A percentile compares a stretch with the other conserved stretches of the same genome.
Conservation (phyloP, 495 filamentous ascomycete species). For the Neurospora sp. region DNA sequence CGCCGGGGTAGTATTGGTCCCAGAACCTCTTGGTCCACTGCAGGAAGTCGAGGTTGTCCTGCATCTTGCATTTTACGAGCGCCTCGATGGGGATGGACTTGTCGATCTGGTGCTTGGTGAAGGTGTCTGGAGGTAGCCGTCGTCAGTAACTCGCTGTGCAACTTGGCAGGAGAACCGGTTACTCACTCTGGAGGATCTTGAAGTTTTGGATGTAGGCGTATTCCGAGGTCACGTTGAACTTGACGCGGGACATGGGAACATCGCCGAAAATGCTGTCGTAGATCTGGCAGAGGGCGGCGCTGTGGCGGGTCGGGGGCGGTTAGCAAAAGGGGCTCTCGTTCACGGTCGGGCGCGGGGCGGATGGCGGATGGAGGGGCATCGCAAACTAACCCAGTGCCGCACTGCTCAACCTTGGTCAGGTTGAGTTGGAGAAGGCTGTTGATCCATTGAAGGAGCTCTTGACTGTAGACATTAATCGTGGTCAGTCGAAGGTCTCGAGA, state of each 20-base stretch:
- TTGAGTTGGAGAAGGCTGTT: conserved; percentile 97
- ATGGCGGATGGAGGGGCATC: conserved; percentile 21
- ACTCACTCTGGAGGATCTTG: conserved; percentile 89
- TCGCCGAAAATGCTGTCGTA: conserved; percentile 97
- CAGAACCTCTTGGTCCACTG: conserved; percentile 95
- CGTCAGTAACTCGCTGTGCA: neutral
- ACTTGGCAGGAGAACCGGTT: neutral
- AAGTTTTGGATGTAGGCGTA: conserved; percentile 97
- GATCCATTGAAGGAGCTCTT: conserved; percentile 93
- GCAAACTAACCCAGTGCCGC: conserved; percentile 82
- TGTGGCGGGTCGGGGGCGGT: conserved; percentile 25
- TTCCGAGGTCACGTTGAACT: conserved; percentile 95
- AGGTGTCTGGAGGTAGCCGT: conserved; percentile 30
- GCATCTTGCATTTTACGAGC: conserved; percentile 97
- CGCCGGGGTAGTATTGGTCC: conserved; percentile 96
- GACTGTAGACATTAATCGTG: conserved; percentile 41
- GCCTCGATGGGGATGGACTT: conserved; percentile 78
- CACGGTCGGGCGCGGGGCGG: conserved; percentile 22
- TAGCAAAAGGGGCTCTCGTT: conserved; percentile 3
- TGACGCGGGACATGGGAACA: conserved; percentile 91
- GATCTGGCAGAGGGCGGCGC: conserved; percentile 90
- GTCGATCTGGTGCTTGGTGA: conserved; percentile 76
- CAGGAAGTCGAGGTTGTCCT: conserved; percentile 98
- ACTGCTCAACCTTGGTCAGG: conserved; percentile 97
- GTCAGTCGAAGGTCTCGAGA: conserved; percentile 10